Evolutionary conservation across 1,284 basidiomycete genomes (phyloP), one percentile per base, ranked within the genome.

Genomic region (Trametes sp.): DNA sequence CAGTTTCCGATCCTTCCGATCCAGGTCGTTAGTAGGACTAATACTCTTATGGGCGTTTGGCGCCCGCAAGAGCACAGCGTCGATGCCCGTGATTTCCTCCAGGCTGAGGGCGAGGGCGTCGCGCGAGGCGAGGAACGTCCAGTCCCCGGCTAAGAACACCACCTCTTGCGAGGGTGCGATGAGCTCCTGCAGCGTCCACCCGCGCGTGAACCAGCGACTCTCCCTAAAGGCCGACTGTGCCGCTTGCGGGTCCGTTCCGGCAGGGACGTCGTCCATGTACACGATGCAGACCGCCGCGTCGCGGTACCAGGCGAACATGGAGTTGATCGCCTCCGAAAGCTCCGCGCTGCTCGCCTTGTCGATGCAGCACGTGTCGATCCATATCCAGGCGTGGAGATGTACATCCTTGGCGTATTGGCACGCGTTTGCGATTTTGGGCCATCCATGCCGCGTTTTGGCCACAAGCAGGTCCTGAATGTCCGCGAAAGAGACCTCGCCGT

Each of bases 281-380:
- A 54, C 62, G 26, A 59, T 56, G 33, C 62, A 63, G 46, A 63
- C 44, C n/a, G 51, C 42, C 11, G 62, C 57, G n/a, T 46, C 41
- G 14, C n/a, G 26, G 28, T 63, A 63, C 53, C 54, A 63, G 42
- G 41, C 54, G 61, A 41, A 41, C 38, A 41, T 41, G 38, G 38
- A 41, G 38, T 41, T 59, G 38, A 41, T 41, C 38, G 38, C 38
- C 38, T 41, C 38, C 14, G 38, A 41, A 19, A 41, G 38, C 38
- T 41, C 38, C 2, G 38, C 38, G 16, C 38, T 41, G 19, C 38
- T 41, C 6, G 13, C 6, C 14, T 41, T 14, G 38, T 41, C 38
- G 38, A 41, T 41, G 38, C 38, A 41, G 38, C 38, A 41, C 4
- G 38, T 41, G 28, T 63, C 62, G 41, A 52, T 41, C 62, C 62